Base-by-base conservation (phyloP, 2,329 filamentous ascomycete species). In the Grosmannia penicillata region DNA sequence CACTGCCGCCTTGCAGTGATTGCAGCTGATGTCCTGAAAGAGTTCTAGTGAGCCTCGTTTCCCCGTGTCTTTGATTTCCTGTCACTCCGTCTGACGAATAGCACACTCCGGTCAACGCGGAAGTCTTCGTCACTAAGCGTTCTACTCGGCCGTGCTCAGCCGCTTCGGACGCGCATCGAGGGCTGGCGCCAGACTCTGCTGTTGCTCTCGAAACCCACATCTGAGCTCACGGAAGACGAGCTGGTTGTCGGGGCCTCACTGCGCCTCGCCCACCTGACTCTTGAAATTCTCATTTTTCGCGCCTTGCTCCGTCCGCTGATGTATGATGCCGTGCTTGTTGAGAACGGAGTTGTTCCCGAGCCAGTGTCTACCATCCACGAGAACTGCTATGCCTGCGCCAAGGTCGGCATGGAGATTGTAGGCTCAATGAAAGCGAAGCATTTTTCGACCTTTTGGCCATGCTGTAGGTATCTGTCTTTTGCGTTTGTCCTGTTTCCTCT, bases 211-310 rank as follows among this genome's bases (percentile, higher is more conserved):
- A 49, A 41, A 29, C 47, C 48, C 6, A 42, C 45, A 2, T 38
- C 36, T 2, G 45, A 47, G 13, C 40, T 51, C 24, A 45, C 34
- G 15, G 48, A 45, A 25, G 44, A 46, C 26, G 48, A 52, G n/a
- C 44, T 51, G n/a, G 47, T 45, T 8, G 23, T 38, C 13, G 44
- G 49, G 14, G 49, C 42, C 2, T 35, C 47, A 8, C 40, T 52
- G 35, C 46, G 48, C 0, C 27, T 52, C 24, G 46, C 49, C 3
- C 48, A 52, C 37, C 33, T 51, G 23, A 47, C 49, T 1, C 39
- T 52, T 14, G 49, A 50, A 36, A 45, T 48, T 8, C 45, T 51
- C 30, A 50, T 52, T 13, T 52, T 52, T 37, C 45, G 49, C 10
- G 49, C 48, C 6, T 41, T 51, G 17, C 45, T 51, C 9, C 47